phyloP scores from a whole-genome alignment of 2,329 filamentous ascomycete species.

The Exophiala sideris region DNA sequence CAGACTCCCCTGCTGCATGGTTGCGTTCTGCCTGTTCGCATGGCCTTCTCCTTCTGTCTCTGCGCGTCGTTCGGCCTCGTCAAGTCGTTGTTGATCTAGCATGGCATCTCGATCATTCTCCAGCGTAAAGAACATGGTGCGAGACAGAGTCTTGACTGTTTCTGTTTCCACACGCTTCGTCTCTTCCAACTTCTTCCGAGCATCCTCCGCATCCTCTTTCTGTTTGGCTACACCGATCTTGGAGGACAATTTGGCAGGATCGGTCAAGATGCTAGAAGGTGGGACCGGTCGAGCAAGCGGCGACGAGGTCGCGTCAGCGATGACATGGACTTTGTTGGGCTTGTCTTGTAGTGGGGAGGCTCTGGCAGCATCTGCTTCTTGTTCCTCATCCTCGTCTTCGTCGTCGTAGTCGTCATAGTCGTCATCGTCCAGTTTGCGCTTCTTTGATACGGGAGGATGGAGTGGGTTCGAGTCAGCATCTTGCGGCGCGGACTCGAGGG shows the following conservation, averaged over 20 bases:
- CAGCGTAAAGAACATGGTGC: constrained; percentile 90
- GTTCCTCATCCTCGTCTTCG: constrained; percentile 66
- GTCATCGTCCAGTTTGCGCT: constrained; percentile 70
- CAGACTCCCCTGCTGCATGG: constrained; percentile 76
- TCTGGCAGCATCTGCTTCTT: constrained; percentile 49
- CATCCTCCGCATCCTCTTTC: constrained; percentile 74
- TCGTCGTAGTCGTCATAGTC: constrained; percentile 86
- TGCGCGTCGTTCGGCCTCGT: constrained; percentile 93
- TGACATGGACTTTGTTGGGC: constrained; percentile 35
- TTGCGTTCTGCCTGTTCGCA: constrained; percentile 45
- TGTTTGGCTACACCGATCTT: constrained; percentile 59
- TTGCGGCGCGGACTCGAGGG: constrained; percentile 38
- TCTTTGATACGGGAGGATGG: constrained; percentile 57
- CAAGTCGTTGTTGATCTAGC: constrained; percentile 94
- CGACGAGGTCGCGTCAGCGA: constrained; percentile 42
- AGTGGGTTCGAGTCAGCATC: constrained; percentile 48
- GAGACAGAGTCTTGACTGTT: constrained; percentile 82
- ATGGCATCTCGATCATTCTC: constrained; percentile 95
- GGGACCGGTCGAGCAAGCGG: constrained; percentile 48
- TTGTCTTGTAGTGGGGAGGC: constrained; percentile 51
- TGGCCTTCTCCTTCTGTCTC: constrained; percentile 85
- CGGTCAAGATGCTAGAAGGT: constrained; percentile 46
- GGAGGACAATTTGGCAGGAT: constrained; percentile 48
- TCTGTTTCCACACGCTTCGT: constrained; percentile 88
- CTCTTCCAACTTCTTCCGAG: constrained; percentile 88